Base-by-base conservation (phyloP, 768 basidiomycete genomes). In the Lentinula sp. region DNA sequence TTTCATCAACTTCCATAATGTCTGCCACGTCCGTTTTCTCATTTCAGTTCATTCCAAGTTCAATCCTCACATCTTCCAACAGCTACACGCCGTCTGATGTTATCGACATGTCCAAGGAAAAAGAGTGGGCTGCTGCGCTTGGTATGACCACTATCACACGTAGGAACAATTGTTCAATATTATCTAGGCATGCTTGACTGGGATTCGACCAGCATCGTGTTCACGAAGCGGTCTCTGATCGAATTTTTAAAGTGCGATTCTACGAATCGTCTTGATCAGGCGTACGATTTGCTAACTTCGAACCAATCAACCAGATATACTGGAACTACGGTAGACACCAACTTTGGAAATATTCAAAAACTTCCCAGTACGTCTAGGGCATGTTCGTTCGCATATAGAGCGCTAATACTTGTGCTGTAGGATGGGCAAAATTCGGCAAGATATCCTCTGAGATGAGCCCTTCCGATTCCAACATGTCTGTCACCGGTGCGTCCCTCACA, bases 271-370 rank as follows among this genome's bases (percentile, higher is more conserved):
- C 56, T 48, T 39, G 32, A 42, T 28, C 23, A 35, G 46, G 51
- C 57, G 59, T 50, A 45, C 3, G 28, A 28, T 55, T 49, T 59
- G 48, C 46, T n/a, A 23, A 48, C 9, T n/a, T 18, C 51, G 51
- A 50, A 21, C 37, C 11, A 52, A 13, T 59, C 56, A 61, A 63
- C 63, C 68, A 91, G 89, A 71, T 88, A 89, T 68, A 81, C 84
- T 39, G 89, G 87, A 16, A 84, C 80, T 37, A 90, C 89, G 11
- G 85, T 91, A 39, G 90, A 92, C 68, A 81, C 89, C 48, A 88
- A 88, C 72, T 87, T 88, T 66, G 71, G 72, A 43, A 91, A 88
- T 66, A 88, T 92, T 54, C 77, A 79, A 66, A 91, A 91, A 69
- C 79, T 92, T 43, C 90, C 90, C 31, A 81, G 90, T 91, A 76